phyloP scores from a whole-genome alignment of 2,329 filamentous ascomycete genomes.

The Calonectria montana region DNA sequence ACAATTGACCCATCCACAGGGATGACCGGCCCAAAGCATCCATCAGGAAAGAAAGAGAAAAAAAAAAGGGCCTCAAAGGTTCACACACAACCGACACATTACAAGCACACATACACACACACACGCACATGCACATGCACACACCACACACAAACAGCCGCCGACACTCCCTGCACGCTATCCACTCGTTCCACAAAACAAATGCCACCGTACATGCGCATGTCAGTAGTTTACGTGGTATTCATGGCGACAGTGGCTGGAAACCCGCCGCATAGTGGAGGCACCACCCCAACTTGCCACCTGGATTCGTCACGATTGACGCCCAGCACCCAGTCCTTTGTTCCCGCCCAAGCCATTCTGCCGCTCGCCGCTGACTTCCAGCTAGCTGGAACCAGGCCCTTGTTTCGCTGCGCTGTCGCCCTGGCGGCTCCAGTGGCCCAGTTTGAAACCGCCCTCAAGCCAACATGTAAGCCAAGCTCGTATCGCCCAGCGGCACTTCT shows the following conservation, averaged over 20 bases:
- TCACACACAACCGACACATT: neutral
- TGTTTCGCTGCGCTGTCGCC: constrained; percentile 32
- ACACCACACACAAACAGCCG: neutral
- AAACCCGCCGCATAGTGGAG: constrained; percentile 29
- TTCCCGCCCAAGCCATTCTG: constrained; percentile 22
- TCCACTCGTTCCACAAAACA: constrained; percentile 8
- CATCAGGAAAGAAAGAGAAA: neutral
- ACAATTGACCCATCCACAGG: neutral
- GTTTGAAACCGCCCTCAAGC: constrained; percentile 22
- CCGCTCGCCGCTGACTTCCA: constrained; percentile 24
- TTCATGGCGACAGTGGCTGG: constrained; percentile 31
- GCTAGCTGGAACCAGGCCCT: constrained; percentile 6
- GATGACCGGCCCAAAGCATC: neutral
- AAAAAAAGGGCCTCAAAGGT: constrained; percentile 1
- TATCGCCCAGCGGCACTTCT: constrained; percentile 17
- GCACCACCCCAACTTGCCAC: constrained; percentile 22
- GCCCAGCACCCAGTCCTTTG: constrained; percentile 27
- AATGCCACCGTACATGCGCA: constrained; percentile 10
- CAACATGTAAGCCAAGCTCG: constrained; percentile 24
- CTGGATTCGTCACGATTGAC: constrained; percentile 37
- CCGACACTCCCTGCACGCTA: neutral
- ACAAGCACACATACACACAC: neutral
- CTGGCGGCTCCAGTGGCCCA: constrained; percentile 21
- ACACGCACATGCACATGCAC: neutral
- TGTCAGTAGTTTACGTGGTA: constrained; percentile 17